Evolutionary conservation across 106 monocot species (phyloP), one percentile per base, ranked within the genome.

Genomic region (Allium sativum): DNA sequence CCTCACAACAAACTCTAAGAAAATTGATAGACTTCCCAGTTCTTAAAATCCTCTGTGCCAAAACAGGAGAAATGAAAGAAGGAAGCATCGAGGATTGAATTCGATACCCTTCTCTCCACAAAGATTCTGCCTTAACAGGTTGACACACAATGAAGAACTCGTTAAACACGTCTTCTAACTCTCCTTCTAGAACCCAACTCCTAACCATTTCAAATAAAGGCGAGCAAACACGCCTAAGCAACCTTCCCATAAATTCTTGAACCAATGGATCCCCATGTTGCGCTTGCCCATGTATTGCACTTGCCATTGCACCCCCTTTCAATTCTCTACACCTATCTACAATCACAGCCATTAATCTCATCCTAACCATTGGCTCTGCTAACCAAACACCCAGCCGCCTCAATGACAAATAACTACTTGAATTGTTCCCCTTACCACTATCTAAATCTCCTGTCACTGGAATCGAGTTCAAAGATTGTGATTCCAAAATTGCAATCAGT

Each of bases 11-110:
- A 9, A 85, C 98, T n/a, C 92, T 68, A 14, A 98, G 81, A 48
- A 98, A 98, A 69, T 98, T 98, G 18, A 98, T 98, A 3, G 98
- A 98, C 56, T 98, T 98, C 12, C 98, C 98, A 0, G 98, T 88
- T 68, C 98, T 70, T 74, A 98, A 65, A 68, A 98, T 92, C 40
- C 92, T 76, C 56, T 79, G 79, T 7, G 98, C 98, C 66, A 98
- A 68, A 8, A 77, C 65, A 31, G 80, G 76, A 9, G 98, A 85
- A 14, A 98, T 98, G 58, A 98, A 98, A 45, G 80, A 76, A 21
- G 98, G 98, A 21, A 98, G 82, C 92, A 98, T 98, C 7, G 78
- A 72, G 6, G 88, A 69, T 48, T 98, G 78, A 67, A 98, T 85
- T 45, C 65, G 64, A 57, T 98, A 98, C 3, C 98, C 98, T 68